Percentiles rank a stretch among this genome's conserved stretches.
Conservation (phyloP, 352 stramenopile species). For the Phytophthora sojae region DNA sequence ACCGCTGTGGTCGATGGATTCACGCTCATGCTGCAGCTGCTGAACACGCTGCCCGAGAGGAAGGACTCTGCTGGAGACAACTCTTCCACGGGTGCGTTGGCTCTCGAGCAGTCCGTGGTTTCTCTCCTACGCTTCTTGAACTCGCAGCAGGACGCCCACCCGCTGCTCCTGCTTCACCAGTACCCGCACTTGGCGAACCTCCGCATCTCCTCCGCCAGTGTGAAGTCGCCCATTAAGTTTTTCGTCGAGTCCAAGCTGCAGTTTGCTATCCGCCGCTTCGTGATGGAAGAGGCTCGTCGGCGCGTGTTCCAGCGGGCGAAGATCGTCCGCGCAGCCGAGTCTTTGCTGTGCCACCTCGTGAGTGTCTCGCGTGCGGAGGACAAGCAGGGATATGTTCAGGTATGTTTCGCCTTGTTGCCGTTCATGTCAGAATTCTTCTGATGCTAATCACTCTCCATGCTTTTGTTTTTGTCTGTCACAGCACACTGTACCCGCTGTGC, state of each 20-base stretch:
- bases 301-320: constrained; percentile 55
- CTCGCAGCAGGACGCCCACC: constrained; percentile 39
- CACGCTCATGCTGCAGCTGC: constrained; percentile 57
- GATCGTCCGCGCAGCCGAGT: constrained; percentile 57
- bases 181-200: constrained; percentile 62
- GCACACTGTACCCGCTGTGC: constrained; percentile 72
- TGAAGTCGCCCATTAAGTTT: constrained; percentile 57
- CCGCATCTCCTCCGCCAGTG: constrained; percentile 47
- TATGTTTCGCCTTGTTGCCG: constrained; percentile 28
- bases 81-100: constrained; percentile 34
- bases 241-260: constrained; percentile 61
- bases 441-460: no score
- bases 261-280: constrained; percentile 64
- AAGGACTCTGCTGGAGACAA: constrained; percentile 38
- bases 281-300: constrained; percentile 59
- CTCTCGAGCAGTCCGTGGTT: constrained; percentile 53
- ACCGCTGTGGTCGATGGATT: constrained; percentile 60
- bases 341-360: constrained; percentile 68
- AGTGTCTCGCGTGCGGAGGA: constrained; percentile 68
- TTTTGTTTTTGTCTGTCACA: constrained; percentile 22
- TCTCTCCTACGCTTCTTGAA: constrained; percentile 46
- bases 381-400: constrained; percentile 72
- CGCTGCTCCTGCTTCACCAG: constrained; percentile 58
- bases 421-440: not conserved
- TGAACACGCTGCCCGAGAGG: constrained; percentile 55